phyloP scores from a whole-genome alignment of 768 basidiomycete genomes.

The Favolaschia claudopus region DNA sequence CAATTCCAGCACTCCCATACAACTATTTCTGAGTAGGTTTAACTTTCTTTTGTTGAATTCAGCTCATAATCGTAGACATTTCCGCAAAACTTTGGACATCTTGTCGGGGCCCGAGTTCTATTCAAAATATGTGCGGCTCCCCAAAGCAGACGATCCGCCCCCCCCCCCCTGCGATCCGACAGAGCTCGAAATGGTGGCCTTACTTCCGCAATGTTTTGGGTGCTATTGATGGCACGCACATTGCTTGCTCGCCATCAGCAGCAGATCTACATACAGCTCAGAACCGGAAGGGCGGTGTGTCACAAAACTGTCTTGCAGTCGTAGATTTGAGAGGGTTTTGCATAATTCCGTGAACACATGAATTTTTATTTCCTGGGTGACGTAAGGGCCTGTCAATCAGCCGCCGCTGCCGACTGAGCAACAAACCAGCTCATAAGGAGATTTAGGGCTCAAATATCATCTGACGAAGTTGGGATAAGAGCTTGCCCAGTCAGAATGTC shows the following conservation, averaged over 20 bases:
- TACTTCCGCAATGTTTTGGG: too few relatives aligned
- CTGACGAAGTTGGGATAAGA: too few relatives aligned
- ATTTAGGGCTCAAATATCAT: too few relatives aligned
- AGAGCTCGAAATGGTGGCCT: too few relatives aligned
- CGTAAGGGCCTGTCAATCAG: too few relatives aligned
- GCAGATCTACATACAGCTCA: slow-evolving; percentile 22
- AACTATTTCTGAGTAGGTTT: slow-evolving; percentile 27
- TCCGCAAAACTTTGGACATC: neutral
- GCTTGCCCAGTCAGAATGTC: too few relatives aligned
- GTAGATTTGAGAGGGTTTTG: too few relatives aligned
- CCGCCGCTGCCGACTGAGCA: too few relatives aligned
- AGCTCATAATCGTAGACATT: slow-evolving; percentile 11
- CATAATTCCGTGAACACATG: too few relatives aligned
- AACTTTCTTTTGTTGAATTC: slow-evolving; percentile 17
- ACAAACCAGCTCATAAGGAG: too few relatives aligned
- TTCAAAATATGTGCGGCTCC: slow-evolving; percentile 24
- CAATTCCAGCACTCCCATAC: too few relatives aligned
- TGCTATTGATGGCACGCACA: slow-evolving; percentile 44
- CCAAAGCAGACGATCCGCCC: slow-evolving; percentile 17
- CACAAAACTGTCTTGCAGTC: slow-evolving; percentile 46
- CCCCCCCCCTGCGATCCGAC: slow-evolving; percentile 20
- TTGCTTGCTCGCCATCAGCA: slow-evolving; percentile 27
- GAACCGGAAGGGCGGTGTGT: slow-evolving; percentile 41
- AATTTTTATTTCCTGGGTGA: too few relatives aligned
- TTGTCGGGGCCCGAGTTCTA: slow-evolving; percentile 20